Evolutionary conservation across 2,329 filamentous ascomycete species (phyloP).

Genomic region (Bretziella fagacearum): DNA sequence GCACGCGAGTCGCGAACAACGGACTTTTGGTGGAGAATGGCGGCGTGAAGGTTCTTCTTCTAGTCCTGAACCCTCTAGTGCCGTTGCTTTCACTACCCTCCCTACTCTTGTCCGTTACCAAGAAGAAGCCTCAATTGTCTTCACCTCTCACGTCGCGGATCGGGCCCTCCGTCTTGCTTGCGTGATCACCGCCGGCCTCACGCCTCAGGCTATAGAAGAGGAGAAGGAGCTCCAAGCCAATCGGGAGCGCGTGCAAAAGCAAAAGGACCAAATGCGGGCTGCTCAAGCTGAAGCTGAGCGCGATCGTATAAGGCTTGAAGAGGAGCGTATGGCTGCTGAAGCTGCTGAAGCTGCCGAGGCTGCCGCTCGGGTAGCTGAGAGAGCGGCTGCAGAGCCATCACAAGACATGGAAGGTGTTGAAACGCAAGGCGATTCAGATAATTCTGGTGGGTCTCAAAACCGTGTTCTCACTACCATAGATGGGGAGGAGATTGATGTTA

Average conservation of each 20-base stretch:
- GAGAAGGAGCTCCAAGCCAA: constrained; percentile 39
- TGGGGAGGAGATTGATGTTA: constrained; percentile 81
- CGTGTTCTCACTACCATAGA: constrained; percentile 68
- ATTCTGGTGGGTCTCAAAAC: constrained; percentile 20
- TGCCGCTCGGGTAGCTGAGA: neutral
- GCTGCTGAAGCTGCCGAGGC: constrained; percentile 36
- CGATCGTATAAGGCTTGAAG: constrained; percentile 25
- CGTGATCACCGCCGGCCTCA: constrained; percentile 57
- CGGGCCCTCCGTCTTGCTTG: constrained; percentile 44
- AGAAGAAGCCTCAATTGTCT: constrained; percentile 78
- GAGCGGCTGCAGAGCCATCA: neutral
- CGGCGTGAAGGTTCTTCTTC: constrained; percentile 28
- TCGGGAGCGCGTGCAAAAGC: constrained; percentile 25
- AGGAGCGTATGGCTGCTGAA: constrained; percentile 17
- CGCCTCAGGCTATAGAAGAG: constrained; percentile 69
- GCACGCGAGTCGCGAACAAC: constrained; percentile 23
- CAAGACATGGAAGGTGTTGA: constrained; percentile 62
- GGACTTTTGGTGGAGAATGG: constrained; percentile 27
- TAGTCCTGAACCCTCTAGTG: constrained; percentile 49
- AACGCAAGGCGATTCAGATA: constrained; percentile 25
- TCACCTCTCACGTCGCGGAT: constrained; percentile 43
- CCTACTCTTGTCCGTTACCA: constrained; percentile 66
- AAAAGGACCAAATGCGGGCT: constrained; percentile 19
- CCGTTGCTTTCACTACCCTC: constrained; percentile 56
- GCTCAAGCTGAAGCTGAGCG: constrained; percentile 32